Percentiles rank a stretch among this genome's conserved stretches.
Conservation (phyloP, 768 basidiomycete species). For the Boletus pseudo-olivaceus region DNA sequence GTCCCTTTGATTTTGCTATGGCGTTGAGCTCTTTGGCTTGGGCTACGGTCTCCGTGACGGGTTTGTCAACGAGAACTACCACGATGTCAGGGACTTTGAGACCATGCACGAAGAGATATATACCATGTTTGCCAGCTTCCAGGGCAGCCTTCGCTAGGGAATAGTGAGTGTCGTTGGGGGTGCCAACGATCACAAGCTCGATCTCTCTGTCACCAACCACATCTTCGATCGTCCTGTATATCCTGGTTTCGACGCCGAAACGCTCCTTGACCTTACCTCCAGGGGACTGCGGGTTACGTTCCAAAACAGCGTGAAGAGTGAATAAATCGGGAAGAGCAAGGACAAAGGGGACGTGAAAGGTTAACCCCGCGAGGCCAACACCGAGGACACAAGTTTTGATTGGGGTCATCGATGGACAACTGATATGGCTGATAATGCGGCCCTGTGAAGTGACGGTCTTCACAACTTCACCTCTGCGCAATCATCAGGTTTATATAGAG, state of each 20-base stretch:
- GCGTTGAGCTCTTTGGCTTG: conserved; percentile 59
- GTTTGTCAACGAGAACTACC: conserved; percentile 77
- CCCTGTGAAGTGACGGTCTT: not conserved
- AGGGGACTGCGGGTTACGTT: conserved; percentile 59
- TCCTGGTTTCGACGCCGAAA: conserved; percentile 55
- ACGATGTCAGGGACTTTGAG: not conserved
- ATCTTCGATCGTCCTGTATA: conserved; percentile 57
- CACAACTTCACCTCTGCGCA: not conserved
- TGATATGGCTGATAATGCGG: not conserved
- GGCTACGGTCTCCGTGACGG: conserved; percentile 56
- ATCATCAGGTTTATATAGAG: conserved; percentile 1
- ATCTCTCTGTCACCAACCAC: conserved; percentile 62
- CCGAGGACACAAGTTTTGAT: conserved; percentile 73
- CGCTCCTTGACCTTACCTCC: conserved; percentile 64
- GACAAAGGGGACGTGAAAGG: conserved; percentile 81
- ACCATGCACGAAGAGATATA: conserved; percentile 4
- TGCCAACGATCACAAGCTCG: conserved; percentile 65
- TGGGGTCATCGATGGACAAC: conserved; percentile 31
- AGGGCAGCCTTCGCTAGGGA: conserved; percentile 60
- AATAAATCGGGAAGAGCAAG: conserved; percentile 68
- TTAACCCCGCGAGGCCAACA: conserved; percentile 70
- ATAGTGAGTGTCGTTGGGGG: conserved; percentile 75
- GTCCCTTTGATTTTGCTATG: conserved; percentile 55
- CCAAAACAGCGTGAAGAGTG: conserved; percentile 68
- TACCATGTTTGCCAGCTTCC: conserved; percentile 72